Conservation (phyloP, 441 rosid species). For the Omphalea diandra region DNA sequence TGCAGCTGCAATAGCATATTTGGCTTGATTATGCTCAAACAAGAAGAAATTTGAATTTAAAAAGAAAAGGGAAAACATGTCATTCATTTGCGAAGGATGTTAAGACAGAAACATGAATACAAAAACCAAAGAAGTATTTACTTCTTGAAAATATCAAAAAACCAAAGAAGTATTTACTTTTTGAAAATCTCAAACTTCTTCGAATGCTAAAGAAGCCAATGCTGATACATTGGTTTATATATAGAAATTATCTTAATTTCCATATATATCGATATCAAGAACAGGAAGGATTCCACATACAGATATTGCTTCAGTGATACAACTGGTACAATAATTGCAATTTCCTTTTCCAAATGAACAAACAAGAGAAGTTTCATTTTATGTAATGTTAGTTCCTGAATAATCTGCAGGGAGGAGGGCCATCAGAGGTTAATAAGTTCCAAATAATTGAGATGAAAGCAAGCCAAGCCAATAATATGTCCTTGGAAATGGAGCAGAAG, state of each 20-base stretch:
- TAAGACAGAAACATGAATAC: not conserved
- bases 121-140: not conserved
- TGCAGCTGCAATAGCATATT: conserved; percentile 47
- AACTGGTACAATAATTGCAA: not conserved
- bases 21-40: conserved; percentile 18
- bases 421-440: not conserved
- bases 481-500: not conserved
- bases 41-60: not conserved
- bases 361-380: not conserved
- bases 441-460: not conserved
- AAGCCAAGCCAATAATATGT: not conserved
- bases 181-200: not conserved
- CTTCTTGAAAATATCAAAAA: not conserved
- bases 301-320: not conserved
- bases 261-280: not conserved
- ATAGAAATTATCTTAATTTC: not conserved
- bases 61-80: not conserved
- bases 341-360: not conserved
- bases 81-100: not conserved
- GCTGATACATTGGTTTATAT: not conserved
- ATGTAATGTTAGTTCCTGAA: not conserved
- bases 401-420: not conserved
- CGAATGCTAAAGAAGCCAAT: not conserved
- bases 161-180: not conserved
- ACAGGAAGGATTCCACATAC: not conserved